Conservation (phyloP, 345 rosid species). For the Psidium friedrichsthalianum region DNA sequence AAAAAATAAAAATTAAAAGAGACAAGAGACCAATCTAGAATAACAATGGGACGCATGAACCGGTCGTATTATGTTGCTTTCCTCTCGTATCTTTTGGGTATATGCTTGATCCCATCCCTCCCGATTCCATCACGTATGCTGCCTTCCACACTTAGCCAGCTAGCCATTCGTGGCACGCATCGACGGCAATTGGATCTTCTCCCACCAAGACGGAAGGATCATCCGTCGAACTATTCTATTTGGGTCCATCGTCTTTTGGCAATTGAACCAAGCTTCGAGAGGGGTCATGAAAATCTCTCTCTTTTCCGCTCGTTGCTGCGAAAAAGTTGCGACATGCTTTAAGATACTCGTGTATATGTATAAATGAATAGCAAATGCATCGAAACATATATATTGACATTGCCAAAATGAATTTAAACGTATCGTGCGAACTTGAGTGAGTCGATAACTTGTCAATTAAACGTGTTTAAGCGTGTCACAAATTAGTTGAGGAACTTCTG, state of each 20-base stretch:
- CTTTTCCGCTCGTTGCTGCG: not conserved
- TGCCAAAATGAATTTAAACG: too few relatives aligned
- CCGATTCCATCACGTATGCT: not conserved
- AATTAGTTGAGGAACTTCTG: not conserved
- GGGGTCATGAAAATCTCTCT: not conserved
- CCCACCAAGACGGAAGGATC: not conserved
- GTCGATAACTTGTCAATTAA: too few relatives aligned
- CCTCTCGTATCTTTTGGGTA: not conserved
- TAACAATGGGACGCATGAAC: not conserved
- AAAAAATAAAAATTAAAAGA: not conserved
- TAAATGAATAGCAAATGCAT: not conserved
- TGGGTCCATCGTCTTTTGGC: not conserved
- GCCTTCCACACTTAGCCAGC: not conserved
- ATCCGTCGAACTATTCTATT: not conserved
- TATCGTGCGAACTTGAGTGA: too few relatives aligned
- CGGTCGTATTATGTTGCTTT: not conserved
- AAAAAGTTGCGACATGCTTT: not conserved
- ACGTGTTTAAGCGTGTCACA: too few relatives aligned
- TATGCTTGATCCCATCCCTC: not conserved
- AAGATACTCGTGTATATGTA: too few relatives aligned
- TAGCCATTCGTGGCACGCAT: not conserved
- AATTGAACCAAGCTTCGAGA: not conserved
- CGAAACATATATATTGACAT: too few relatives aligned
- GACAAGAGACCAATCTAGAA: not conserved
- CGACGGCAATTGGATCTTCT: not conserved